Percentiles rank a stretch among this genome's conserved stretches.
These are phyloP conservation scores for Coleophoma eucalyptorum DNA, from an alignment of 2,329 filamentous ascomycete species.

Conservation along the genomic window DNA sequence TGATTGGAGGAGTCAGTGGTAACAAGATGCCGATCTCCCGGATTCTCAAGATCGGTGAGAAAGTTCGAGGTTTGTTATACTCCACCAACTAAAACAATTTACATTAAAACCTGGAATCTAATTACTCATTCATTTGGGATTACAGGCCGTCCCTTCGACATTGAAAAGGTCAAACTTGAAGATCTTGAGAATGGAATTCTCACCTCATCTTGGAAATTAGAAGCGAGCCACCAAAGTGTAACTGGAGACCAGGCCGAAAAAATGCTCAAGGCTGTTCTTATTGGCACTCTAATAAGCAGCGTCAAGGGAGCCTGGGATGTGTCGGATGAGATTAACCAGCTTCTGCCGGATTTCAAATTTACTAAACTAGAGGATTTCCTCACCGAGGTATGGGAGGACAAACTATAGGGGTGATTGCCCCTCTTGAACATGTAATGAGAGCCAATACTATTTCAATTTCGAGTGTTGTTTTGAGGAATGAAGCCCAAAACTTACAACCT, in stretches of 20 bases:
- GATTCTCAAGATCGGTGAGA: constrained; percentile 30
- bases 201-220: constrained; percentile 36
- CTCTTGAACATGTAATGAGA: too few relatives aligned
- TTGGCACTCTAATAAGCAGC: constrained; percentile 37
- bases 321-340: constrained; percentile 38
- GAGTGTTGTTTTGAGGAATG: too few relatives aligned
- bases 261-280: constrained; percentile 32
- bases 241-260: constrained; percentile 27
- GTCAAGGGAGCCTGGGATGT: constrained; percentile 38
- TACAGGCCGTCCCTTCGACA: constrained; percentile 29
- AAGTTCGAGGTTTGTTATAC: constrained; percentile 30
- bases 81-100: neutral
- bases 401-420: constrained; percentile 16
- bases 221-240: constrained; percentile 28
- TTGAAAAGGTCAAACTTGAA: constrained; percentile 40
- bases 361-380: constrained; percentile 37
- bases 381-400: constrained; percentile 24
- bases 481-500: too few relatives aligned
- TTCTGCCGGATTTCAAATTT: constrained; percentile 40
- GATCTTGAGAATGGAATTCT: constrained; percentile 42
- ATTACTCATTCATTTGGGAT: constrained; percentile 11
- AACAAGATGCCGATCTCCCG: constrained; percentile 12
- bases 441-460: too few relatives aligned
- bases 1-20: constrained; percentile 19
- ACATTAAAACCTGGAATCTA: neutral